A percentile compares a stretch with the other conserved stretches of the same genome.
phyloP scores from a whole-genome alignment of 148 eudicot genomes.

The Oxyria digyna region DNA sequence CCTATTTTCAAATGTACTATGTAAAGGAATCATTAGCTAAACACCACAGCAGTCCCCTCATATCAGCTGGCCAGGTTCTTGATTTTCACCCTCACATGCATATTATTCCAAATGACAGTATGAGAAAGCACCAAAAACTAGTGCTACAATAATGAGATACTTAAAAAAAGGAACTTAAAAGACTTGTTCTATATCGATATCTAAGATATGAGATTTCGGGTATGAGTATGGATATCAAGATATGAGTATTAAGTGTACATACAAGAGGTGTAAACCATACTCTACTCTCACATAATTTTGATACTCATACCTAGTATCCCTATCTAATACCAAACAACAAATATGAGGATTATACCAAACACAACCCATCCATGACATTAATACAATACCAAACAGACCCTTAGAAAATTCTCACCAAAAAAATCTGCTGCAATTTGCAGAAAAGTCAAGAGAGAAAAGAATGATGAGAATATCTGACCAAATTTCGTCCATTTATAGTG shows the following conservation, averaged over 20 bases:
- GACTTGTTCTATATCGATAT: no score
- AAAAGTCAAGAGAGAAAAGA: neutral
- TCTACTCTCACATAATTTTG: no score
- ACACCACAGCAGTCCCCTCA: constrained; percentile 4
- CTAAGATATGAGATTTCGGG: no score
- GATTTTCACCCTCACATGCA: neutral
- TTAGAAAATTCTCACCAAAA: neutral
- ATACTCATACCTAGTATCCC: no score
- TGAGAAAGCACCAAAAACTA: neutral
- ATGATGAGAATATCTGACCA: neutral
- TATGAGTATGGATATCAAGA: no score
- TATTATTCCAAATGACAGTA: neutral
- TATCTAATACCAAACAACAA: no score
- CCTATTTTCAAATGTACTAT: neutral
- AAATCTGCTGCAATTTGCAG: neutral
- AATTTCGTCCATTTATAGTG: constrained; percentile 1
- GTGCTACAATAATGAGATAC: neutral
- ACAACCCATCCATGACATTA: no score
- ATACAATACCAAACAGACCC: no score
- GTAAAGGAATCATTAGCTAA: constrained; percentile 6
- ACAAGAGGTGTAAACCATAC: no score
- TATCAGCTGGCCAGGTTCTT: constrained; percentile 10
- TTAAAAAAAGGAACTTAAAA: neutral
- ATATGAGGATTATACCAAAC: no score
- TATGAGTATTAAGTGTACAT: no score